Percentiles rank a stretch among this genome's conserved stretches.
Evolutionary conservation across 192 early-diverging fungal species (phyloP).

Genomic region (Coemansia sp.): DNA sequence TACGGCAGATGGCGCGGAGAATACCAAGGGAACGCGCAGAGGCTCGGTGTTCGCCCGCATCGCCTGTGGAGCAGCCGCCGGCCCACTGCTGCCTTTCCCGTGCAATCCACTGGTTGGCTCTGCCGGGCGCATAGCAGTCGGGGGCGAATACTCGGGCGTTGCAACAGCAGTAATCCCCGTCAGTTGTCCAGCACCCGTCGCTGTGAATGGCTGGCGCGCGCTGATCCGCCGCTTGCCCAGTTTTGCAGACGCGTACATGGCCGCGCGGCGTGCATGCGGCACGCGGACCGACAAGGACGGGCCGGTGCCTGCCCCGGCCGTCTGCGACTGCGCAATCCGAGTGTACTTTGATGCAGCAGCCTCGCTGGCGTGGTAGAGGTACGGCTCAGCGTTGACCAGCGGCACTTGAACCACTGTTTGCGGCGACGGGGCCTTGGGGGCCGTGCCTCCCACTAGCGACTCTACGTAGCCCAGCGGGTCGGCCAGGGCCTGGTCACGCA

Average conservation of each 20-base stretch:
- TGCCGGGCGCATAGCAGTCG: not conserved
- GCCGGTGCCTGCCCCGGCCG: too few relatives aligned
- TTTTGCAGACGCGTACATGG: constrained; percentile 1
- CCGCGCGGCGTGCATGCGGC: too few relatives aligned
- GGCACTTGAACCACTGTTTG: constrained; percentile 38
- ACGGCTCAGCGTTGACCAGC: constrained; percentile 19
- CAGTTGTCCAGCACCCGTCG: constrained; percentile 9
- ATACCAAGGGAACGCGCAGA: constrained; percentile 1
- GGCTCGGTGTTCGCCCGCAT: constrained; percentile 41
- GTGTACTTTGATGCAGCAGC: constrained; percentile 8
- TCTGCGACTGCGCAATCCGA: not conserved
- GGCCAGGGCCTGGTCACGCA: constrained; percentile 24
- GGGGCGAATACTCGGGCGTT: constrained; percentile 34
- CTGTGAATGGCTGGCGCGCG: constrained; percentile 4
- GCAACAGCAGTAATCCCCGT: constrained; percentile 36
- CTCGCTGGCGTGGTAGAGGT: constrained; percentile 17
- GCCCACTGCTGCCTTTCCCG: not conserved
- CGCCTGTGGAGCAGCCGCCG: not conserved
- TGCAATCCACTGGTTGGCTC: not conserved
- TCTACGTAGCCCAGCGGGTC: constrained; percentile 31
- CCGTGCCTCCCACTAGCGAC: constrained; percentile 11
- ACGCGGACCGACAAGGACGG: too few relatives aligned
- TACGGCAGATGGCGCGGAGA: too few relatives aligned
- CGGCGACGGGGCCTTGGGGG: constrained; percentile 14
- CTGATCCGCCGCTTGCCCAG: not conserved